These are phyloP conservation scores for Phytophthora colocasiae DNA, from an alignment of 352 stramenopile genomes.

Conservation along the genomic window DNA sequence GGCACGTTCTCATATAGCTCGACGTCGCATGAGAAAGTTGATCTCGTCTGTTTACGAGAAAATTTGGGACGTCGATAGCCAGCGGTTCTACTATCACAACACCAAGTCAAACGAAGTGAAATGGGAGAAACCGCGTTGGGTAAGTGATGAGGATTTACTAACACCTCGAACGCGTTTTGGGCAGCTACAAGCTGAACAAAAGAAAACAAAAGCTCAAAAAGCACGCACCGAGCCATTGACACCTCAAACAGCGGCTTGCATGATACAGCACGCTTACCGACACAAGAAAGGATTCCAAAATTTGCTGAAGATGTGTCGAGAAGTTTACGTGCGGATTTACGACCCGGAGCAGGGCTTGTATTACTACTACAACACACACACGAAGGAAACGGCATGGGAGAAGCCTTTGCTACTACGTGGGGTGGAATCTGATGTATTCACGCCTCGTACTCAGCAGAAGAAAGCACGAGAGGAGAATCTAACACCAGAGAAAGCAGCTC, in stretches of 20 bases:
- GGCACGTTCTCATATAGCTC: slow-evolving; percentile 54
- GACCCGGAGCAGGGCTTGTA: slow-evolving; percentile 56
- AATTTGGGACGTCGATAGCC: slow-evolving; percentile 63
- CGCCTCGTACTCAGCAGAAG: slow-evolving; percentile 34
- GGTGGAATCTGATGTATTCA: slow-evolving; percentile 51
- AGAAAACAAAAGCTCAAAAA: slow-evolving; percentile 5
- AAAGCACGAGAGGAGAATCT: slow-evolving; percentile 17
- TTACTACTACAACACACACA: slow-evolving; percentile 87
- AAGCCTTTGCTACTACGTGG: slow-evolving; percentile 64
- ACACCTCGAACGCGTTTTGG: slow-evolving; percentile 55
- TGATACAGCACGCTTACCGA: slow-evolving; percentile 68
- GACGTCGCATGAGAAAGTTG: slow-evolving; percentile 56
- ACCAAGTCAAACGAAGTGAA: slow-evolving; percentile 69
- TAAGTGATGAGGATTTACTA: slow-evolving; percentile 66
- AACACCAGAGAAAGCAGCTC: slow-evolving; percentile 46
- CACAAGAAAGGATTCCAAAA: slow-evolving; percentile 51
- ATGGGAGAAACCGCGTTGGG: slow-evolving; percentile 73
- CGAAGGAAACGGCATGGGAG: slow-evolving; percentile 70
- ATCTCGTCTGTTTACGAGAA: slow-evolving; percentile 85
- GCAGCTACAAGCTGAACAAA: slow-evolving; percentile 7
- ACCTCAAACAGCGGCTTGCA: slow-evolving; percentile 46
- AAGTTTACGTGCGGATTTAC: slow-evolving; percentile 78
- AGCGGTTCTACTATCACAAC: slow-evolving; percentile 86
- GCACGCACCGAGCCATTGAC: slow-evolving; percentile 31
- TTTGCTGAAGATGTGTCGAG: slow-evolving; percentile 51